Percentiles rank a stretch among this genome's conserved stretches.
These are phyloP conservation scores for Talaromyces sp. DNA, from an alignment of 2,329 filamentous ascomycete genomes.

Conservation along the genomic window DNA sequence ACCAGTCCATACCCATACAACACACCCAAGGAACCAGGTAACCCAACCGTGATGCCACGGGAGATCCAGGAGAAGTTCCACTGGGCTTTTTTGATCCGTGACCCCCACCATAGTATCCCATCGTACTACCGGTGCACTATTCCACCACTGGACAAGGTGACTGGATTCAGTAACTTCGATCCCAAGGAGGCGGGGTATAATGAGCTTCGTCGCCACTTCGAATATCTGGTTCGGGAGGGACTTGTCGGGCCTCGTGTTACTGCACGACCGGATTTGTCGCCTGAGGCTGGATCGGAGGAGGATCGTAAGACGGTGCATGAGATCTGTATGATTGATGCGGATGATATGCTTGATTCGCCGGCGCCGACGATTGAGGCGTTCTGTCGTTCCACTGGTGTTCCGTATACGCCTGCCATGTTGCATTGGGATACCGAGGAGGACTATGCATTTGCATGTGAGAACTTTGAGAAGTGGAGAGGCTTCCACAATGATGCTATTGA, in stretches of 20 bases:
- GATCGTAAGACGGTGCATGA: slow-evolving; percentile 48
- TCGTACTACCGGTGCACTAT: slow-evolving; percentile 94
- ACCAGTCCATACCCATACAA: slow-evolving; percentile 58
- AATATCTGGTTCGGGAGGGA: slow-evolving; percentile 72
- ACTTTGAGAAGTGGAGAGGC: slow-evolving; percentile 95
- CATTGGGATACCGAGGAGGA: slow-evolving; percentile 78
- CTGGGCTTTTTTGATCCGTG: slow-evolving; percentile 95
- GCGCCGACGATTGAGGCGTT: slow-evolving; percentile 74
- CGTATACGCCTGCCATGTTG: slow-evolving; percentile 77
- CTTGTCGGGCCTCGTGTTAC: slow-evolving; percentile 71
- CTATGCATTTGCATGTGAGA: slow-evolving; percentile 67
- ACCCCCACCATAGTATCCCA: slow-evolving; percentile 87
- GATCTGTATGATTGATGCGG: slow-evolving; percentile 88
- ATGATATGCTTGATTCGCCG: slow-evolving; percentile 88
- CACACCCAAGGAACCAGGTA: slow-evolving; percentile 65
- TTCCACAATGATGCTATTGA: slow-evolving; percentile 95
- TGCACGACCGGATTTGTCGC: slow-evolving; percentile 31
- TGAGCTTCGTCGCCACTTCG: slow-evolving; percentile 83
- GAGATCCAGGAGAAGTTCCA: slow-evolving; percentile 78
- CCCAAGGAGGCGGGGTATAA: slow-evolving; percentile 86
- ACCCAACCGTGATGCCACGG: slow-evolving; percentile 82
- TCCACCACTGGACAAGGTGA: slow-evolving; percentile 78
- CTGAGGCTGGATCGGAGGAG: slow-evolving; percentile 33
- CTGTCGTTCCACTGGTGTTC: slow-evolving; percentile 78
- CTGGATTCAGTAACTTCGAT: slow-evolving; percentile 85